phyloP scores from a whole-genome alignment of 352 stramenopile species.

The Phytophthora cryptogea region DNA sequence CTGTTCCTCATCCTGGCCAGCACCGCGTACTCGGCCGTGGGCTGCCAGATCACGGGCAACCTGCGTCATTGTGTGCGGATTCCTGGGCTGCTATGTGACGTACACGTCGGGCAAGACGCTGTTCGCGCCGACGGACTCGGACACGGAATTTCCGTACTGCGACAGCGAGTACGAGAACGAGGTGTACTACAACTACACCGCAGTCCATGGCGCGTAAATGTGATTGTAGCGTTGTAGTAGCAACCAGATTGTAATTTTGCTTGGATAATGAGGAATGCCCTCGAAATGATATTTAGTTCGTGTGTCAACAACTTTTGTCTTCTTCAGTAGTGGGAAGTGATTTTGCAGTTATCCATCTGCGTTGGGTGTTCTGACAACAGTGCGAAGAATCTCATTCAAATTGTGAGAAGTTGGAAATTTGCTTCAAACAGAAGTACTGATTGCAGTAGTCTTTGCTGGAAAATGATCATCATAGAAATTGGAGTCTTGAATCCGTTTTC shows the following conservation, averaged over 20 bases:
- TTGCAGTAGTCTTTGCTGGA: too few species aligned
- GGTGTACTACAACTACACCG: constrained; percentile 31
- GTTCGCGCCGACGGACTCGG: too few species aligned
- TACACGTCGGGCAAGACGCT: too few species aligned
- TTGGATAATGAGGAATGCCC: neutral
- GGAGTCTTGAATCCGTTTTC: too few species aligned
- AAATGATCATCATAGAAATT: too few species aligned
- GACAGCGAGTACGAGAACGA: constrained; percentile 27
- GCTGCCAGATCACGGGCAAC: constrained; percentile 60
- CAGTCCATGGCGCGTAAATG: constrained; percentile 4
- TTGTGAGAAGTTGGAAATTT: too few species aligned
- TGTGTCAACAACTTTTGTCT: neutral
- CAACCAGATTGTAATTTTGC: neutral
- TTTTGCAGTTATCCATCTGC: too few species aligned
- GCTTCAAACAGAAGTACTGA: too few species aligned
- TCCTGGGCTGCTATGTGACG: too few species aligned
- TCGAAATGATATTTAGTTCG: constrained; percentile 7
- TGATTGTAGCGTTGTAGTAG: neutral
- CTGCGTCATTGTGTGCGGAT: constrained; percentile 9
- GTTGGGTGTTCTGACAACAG: too few species aligned
- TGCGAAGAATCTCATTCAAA: too few species aligned
- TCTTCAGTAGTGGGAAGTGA: neutral
- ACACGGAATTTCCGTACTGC: neutral
- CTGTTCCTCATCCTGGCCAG: constrained; percentile 42
- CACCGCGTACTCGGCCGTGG: constrained; percentile 43